phyloP scores from a whole-genome alignment of 352 stramenopile genomes.

The Elongisporangium undulatum region DNA sequence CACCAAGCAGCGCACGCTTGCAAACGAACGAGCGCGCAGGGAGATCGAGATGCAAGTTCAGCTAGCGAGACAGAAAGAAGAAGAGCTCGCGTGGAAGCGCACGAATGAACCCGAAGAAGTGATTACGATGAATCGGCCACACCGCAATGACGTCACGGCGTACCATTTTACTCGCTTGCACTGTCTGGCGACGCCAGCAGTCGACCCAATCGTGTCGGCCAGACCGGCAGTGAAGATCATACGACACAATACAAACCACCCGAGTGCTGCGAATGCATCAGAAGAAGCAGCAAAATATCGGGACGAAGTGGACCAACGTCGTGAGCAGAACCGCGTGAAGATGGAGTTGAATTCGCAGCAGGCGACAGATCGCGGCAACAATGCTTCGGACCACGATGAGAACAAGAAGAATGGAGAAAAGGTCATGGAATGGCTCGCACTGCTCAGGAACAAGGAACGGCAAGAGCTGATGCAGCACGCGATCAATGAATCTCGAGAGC shows the following conservation, averaged over 20 bases:
- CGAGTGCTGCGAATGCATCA: conserved; percentile 21
- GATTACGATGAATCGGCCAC: conserved; percentile 28
- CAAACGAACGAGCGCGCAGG: conserved; percentile 27
- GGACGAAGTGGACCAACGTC: conserved; percentile 30
- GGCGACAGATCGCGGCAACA: conserved; percentile 28
- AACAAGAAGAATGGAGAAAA: conserved; percentile 31
- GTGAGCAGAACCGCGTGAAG: conserved; percentile 25
- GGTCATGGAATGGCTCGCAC: conserved; percentile 46
- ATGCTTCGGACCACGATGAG: conserved; percentile 24
- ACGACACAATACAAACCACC: conserved; percentile 40
- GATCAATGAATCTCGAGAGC: conserved; percentile 9
- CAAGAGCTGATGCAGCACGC: conserved; percentile 7
- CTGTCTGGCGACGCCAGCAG: conserved; percentile 16
- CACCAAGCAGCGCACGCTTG: conserved; percentile 31
- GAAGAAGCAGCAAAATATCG: conserved; percentile 39
- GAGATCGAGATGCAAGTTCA: conserved; percentile 29
- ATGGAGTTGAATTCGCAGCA: conserved; percentile 30
- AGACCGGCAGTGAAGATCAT: conserved; percentile 40
- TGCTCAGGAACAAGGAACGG: conserved; percentile 43
- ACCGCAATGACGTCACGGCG: conserved; percentile 32
- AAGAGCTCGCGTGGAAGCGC: conserved; percentile 18
- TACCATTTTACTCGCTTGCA: conserved; percentile 59
- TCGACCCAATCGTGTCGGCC: not conserved
- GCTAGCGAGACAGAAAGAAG: conserved; percentile 18
- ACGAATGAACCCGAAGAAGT: conserved; percentile 31